Evolutionary conservation across 345 rosid species (phyloP).

Genomic region (Hevea brasiliensis): DNA sequence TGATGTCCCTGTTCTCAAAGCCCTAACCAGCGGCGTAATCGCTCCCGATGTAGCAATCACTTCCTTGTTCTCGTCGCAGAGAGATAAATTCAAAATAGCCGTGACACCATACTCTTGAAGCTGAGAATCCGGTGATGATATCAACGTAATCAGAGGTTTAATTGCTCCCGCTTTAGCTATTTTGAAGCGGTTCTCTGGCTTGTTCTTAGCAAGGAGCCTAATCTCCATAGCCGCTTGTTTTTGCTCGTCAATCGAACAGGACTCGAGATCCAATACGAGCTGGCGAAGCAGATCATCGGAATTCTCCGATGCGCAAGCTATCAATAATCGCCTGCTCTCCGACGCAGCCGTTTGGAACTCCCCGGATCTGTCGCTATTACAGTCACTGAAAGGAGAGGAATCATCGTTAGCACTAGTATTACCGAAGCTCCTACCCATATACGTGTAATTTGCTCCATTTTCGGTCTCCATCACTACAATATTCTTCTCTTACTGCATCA

Average conservation of each 20-base stretch:
- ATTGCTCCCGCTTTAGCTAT: constrained; percentile 87
- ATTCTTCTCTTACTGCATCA: constrained; percentile 18
- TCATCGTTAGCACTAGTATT: constrained; percentile 42
- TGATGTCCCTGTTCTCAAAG: constrained; percentile 67
- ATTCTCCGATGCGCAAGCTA: constrained; percentile 50
- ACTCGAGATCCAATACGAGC: constrained; percentile 66
- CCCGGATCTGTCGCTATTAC: constrained; percentile 96
- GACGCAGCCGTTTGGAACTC: constrained; percentile 69
- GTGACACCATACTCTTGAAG: constrained; percentile 95
- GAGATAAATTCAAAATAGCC: constrained; percentile 80
- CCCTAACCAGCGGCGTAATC: constrained; percentile 74
- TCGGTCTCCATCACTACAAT: constrained; percentile 41
- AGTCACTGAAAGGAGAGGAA: constrained; percentile 85
- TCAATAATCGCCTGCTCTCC: constrained; percentile 58
- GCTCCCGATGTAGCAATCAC: constrained; percentile 77
- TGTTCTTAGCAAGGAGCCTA: constrained; percentile 86
- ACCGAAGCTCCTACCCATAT: constrained; percentile 46
- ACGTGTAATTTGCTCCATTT: constrained; percentile 33
- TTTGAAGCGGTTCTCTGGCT: constrained; percentile 74
- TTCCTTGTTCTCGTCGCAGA: constrained; percentile 91
- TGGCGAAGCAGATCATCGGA: constrained; percentile 61
- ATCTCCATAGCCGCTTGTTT: constrained; percentile 98
- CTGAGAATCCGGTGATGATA: constrained; percentile 69
- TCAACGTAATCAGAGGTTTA: constrained; percentile 62
- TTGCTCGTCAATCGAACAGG: constrained; percentile 75